phyloP scores from a whole-genome alignment of 768 basidiomycete genomes.

The Rubroboletus pulcherrimus region DNA sequence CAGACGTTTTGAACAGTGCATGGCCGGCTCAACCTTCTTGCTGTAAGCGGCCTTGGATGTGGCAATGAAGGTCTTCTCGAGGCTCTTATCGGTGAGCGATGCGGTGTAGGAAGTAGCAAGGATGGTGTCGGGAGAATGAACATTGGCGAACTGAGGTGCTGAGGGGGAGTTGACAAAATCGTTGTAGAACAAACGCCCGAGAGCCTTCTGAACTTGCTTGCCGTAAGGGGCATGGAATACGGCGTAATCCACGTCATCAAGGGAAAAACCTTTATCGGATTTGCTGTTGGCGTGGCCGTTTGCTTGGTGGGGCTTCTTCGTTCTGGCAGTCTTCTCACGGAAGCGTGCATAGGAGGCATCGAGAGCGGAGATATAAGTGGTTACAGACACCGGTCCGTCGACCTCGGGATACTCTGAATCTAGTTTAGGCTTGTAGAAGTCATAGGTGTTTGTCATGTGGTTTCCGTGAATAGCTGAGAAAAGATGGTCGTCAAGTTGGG shows the following conservation, averaged over 20 bases:
- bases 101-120: constrained; percentile 63
- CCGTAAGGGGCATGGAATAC: constrained; percentile 98
- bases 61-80: constrained; percentile 93
- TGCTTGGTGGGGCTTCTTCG: constrained; percentile 42
- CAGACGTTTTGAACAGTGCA: constrained; percentile 84
- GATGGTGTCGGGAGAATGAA: constrained; percentile 68
- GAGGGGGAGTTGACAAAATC: constrained; percentile 85
- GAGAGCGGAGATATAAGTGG: constrained; percentile 90
- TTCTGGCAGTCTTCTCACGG: constrained; percentile 75
- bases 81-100: constrained; percentile 87
- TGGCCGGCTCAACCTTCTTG: constrained; percentile 71
- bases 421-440: constrained; percentile 98
- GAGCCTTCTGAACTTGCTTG: constrained; percentile 97
- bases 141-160: constrained; percentile 61
- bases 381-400: constrained; percentile 94
- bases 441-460: constrained; percentile 97
- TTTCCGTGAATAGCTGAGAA: constrained; percentile 86
- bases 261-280: constrained; percentile 50
- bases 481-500: constrained; percentile 6
- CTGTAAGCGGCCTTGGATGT: constrained; percentile 73
- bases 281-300: constrained; percentile 37
- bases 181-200: constrained; percentile 87
- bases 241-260: constrained; percentile 84
- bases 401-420: constrained; percentile 95
- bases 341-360: constrained; percentile 85